These are phyloP conservation scores for Leccinellum rugosiceps DNA, from an alignment of 768 basidiomycete genomes.

Conservation along the genomic window DNA sequence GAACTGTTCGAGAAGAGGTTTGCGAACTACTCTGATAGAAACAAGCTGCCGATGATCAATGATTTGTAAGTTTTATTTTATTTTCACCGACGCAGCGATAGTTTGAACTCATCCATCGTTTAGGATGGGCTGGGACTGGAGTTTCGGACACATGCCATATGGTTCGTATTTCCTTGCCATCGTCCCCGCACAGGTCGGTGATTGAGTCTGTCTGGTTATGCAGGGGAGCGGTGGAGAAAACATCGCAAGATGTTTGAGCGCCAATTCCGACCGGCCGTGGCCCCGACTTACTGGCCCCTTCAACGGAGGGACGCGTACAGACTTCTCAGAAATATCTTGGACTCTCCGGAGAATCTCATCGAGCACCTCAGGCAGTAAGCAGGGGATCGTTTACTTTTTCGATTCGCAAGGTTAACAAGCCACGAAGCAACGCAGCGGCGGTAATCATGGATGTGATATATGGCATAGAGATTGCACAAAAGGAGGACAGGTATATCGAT, in stretches of 20 bases:
- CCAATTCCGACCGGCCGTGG: slow-evolving; percentile 45
- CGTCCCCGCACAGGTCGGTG: background rate
- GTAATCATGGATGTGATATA: slow-evolving; percentile 54
- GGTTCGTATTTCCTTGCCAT: slow-evolving; percentile 25
- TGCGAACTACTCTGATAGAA: slow-evolving; percentile 54
- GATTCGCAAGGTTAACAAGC: background rate
- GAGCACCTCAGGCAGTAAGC: slow-evolving; percentile 51
- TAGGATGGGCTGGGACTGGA: slow-evolving; percentile 49
- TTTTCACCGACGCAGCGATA: background rate
- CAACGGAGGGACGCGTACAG: slow-evolving; percentile 44
- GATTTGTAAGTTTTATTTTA: slow-evolving; percentile 37
- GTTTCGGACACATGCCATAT: slow-evolving; percentile 55
- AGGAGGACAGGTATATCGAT: slow-evolving; percentile 45
- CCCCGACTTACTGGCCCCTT: slow-evolving; percentile 41
- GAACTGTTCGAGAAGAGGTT: slow-evolving; percentile 59
- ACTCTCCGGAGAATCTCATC: slow-evolving; percentile 41
- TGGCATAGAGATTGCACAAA: slow-evolving; percentile 43
- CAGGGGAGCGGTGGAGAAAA: slow-evolving; percentile 51
- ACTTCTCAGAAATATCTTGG: slow-evolving; percentile 43
- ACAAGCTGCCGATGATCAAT: slow-evolving; percentile 46
- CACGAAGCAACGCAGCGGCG: slow-evolving; percentile 44
- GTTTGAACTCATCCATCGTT: slow-evolving; percentile 13
- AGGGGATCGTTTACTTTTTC: background rate
- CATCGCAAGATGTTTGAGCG: slow-evolving; percentile 53
- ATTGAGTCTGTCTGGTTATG: background rate